phyloP scores from a whole-genome alignment of 768 basidiomycete species.

The Coprinellus micaceus region DNA sequence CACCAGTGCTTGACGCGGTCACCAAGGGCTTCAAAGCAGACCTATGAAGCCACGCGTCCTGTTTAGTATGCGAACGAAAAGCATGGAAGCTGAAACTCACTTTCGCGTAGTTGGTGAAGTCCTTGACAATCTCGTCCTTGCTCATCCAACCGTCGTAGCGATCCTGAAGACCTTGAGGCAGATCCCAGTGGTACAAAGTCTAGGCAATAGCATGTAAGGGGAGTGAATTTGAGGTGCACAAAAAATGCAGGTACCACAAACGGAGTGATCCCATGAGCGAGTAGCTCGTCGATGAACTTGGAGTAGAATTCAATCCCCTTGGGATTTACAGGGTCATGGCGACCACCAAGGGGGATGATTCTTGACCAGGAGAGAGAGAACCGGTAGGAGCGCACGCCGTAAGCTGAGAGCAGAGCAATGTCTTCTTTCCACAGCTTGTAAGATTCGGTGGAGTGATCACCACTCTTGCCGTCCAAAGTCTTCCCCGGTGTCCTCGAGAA shows the following conservation, averaged over 20 bases:
- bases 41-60: constrained; percentile 25
- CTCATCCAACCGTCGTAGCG: constrained; percentile 75
- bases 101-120: constrained; percentile 59
- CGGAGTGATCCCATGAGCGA: constrained; percentile 62
- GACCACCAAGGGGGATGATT: constrained; percentile 72
- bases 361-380: constrained; percentile 78
- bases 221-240: not conserved
- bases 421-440: constrained; percentile 69
- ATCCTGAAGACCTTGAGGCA: constrained; percentile 70
- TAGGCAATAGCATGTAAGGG: constrained; percentile 22
- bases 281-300: constrained; percentile 62
- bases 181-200: constrained; percentile 79
- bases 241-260: constrained; percentile 50
- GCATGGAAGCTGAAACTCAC: constrained; percentile 26
- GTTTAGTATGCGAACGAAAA: not conserved
- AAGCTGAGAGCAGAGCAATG: constrained; percentile 53
- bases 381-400: constrained; percentile 70
- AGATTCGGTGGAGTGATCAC: constrained; percentile 70
- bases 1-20: constrained; percentile 75
- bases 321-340: constrained; percentile 69
- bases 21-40: constrained; percentile 73
- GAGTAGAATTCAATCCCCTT: constrained; percentile 69
- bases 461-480: constrained; percentile 63
- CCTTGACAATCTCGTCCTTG: constrained; percentile 62
- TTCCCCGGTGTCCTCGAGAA: constrained; percentile 64